These are phyloP conservation scores for Chiua virens DNA, from an alignment of 768 basidiomycete species.

Conservation along the genomic window DNA sequence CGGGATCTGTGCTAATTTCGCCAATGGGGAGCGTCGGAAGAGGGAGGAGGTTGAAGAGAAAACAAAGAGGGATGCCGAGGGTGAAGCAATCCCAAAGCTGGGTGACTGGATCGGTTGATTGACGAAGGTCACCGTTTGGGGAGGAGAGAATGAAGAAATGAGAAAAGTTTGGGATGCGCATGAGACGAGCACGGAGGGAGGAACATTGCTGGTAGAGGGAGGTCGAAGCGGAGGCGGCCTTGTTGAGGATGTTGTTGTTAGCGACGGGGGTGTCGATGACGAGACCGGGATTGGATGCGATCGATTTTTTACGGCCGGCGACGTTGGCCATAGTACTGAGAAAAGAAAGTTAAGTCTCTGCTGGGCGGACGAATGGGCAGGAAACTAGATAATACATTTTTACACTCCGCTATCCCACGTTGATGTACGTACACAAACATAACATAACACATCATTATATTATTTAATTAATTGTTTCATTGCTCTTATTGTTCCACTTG, in stretches of 20 bases:
- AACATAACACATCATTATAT: slow-evolving; percentile 13
- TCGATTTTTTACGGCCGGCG: slow-evolving; percentile 79
- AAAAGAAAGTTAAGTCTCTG: slow-evolving; percentile 6
- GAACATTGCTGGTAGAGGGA: slow-evolving; percentile 94
- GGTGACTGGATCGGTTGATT: slow-evolving; percentile 88
- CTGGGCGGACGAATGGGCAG: slow-evolving; percentile 11
- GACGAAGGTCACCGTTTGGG: slow-evolving; percentile 55
- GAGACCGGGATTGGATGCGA: slow-evolving; percentile 61
- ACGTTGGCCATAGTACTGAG: slow-evolving; percentile 46
- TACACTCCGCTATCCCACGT: slow-evolving; percentile 28
- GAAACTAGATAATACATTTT: slow-evolving; percentile 33
- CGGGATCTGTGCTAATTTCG: slow-evolving; percentile 62
- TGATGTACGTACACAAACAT: slow-evolving; percentile 30
- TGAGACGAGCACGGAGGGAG: slow-evolving; percentile 68
- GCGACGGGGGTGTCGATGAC: slow-evolving; percentile 74
- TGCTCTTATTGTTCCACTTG: slow-evolving; percentile 4
- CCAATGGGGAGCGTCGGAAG: slow-evolving; percentile 42
- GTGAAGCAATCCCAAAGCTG: slow-evolving; percentile 95
- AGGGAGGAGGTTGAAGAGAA: slow-evolving; percentile 91
- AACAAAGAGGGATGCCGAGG: slow-evolving; percentile 90
- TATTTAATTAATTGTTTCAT: not conserved
- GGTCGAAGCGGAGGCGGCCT: slow-evolving; percentile 81
- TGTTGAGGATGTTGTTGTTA: slow-evolving; percentile 87
- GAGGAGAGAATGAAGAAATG: slow-evolving; percentile 66
- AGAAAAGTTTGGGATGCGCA: slow-evolving; percentile 74